Conservation (phyloP, 169 alveolate species). For the Perkinsus olseni region DNA sequence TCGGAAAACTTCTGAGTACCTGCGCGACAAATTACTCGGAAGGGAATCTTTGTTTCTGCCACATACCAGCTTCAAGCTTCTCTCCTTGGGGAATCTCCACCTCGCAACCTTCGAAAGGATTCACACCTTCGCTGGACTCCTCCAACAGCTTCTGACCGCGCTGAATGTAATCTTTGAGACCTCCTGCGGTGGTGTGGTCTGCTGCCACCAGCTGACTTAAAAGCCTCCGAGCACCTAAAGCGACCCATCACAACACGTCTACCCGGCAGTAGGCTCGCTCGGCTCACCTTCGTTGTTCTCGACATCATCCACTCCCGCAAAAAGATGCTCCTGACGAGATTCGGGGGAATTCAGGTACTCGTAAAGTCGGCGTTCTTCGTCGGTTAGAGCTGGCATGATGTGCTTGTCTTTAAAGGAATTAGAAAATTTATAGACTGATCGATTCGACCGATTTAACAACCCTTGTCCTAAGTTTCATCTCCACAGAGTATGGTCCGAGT, state of each 20-base stretch:
- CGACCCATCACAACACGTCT: constrained; percentile 18
- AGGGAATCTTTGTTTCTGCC: constrained; percentile 1
- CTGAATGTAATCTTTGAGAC: constrained; percentile 55
- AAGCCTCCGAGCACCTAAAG: constrained; percentile 13
- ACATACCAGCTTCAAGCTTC: constrained; percentile 34
- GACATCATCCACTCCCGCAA: not conserved
- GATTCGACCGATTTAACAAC: not conserved
- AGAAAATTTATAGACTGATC: not conserved
- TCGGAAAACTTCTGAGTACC: not conserved
- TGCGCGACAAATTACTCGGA: not conserved
- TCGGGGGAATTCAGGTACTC: not conserved
- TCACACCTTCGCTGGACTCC: constrained; percentile 66
- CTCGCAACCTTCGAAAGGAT: constrained; percentile 68
- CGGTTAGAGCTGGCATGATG: not conserved
- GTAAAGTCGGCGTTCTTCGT: not conserved
- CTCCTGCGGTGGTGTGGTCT: constrained; percentile 20
- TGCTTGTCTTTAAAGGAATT: not conserved
- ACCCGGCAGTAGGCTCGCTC: not conserved
- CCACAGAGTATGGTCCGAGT: not conserved
- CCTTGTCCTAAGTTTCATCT: not conserved
- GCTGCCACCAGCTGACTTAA: not conserved
- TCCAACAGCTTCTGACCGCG: constrained; percentile 60
- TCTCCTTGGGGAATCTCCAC: constrained; percentile 72
- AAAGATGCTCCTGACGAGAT: not conserved
- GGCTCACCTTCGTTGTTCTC: not conserved